Percentiles rank a stretch among this genome's conserved stretches.
Evolutionary conservation across 176 grass and related monocot species (phyloP).

Genomic region (Aegilops bicornis): DNA sequence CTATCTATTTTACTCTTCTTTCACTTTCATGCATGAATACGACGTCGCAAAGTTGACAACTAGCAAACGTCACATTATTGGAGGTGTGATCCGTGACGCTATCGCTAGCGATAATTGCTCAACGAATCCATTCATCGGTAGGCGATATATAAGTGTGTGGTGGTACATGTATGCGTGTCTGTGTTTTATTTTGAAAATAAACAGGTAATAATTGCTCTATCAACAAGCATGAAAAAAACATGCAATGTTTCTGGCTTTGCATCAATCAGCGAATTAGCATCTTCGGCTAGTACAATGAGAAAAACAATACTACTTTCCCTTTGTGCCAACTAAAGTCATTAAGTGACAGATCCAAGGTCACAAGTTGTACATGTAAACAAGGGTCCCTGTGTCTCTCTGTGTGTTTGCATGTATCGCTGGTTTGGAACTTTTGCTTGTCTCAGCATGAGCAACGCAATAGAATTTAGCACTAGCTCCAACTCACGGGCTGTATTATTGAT

Average conservation of each 20-base stretch:
- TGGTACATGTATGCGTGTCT: background rate
- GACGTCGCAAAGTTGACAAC: background rate
- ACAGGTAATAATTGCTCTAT: background rate
- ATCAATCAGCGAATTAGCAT: background rate
- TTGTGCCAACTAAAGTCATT: background rate
- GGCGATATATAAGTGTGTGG: background rate
- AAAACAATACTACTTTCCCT: background rate
- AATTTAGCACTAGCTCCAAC: background rate
- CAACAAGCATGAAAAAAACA: background rate
- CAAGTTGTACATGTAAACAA: background rate
- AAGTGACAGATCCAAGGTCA: background rate
- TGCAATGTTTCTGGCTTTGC: background rate
- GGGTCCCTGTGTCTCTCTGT: background rate
- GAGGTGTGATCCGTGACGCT: background rate
- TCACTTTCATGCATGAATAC: background rate
- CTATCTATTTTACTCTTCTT: background rate
- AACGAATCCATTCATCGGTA: background rate
- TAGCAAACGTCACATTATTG: background rate
- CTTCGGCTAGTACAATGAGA: background rate
- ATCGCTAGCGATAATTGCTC: background rate
- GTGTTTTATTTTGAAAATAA: background rate
- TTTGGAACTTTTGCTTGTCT: background rate
- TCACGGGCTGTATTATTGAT: background rate
- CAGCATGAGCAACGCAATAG: background rate
- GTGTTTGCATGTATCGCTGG: background rate